phyloP scores from a whole-genome alignment of 768 basidiomycete genomes.

The Cystobasidium tubakii region DNA sequence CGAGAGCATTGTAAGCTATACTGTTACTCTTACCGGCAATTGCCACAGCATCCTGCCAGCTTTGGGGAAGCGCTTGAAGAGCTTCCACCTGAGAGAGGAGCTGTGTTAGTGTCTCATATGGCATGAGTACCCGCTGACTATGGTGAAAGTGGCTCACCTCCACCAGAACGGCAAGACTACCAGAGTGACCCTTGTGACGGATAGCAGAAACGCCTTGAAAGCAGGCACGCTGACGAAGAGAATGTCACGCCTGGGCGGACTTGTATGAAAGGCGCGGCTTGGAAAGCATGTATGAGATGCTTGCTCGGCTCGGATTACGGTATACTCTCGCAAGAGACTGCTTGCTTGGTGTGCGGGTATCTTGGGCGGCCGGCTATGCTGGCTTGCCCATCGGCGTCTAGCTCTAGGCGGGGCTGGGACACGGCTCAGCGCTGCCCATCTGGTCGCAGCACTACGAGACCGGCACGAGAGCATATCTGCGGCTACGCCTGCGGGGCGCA shows the following conservation, averaged over 20 bases:
- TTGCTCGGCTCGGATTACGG: not conserved
- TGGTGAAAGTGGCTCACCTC: slow-evolving; percentile 24
- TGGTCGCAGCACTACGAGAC: not conserved
- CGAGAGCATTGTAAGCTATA: not conserved
- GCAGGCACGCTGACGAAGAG: slow-evolving; percentile 53
- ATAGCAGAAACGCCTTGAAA: slow-evolving; percentile 51
- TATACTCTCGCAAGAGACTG: not conserved
- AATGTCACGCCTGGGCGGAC: slow-evolving; percentile 48
- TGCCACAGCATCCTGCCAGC: slow-evolving; percentile 50
- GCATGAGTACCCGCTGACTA: not conserved
- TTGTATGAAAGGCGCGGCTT: slow-evolving; percentile 47
- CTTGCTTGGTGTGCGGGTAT: not conserved
- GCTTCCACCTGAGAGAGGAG: slow-evolving; percentile 40
- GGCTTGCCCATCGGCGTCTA: not conserved
- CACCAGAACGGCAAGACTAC: slow-evolving; percentile 50
- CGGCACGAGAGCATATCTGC: not conserved
- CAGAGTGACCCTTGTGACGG: slow-evolving; percentile 48
- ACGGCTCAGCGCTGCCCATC: not conserved
- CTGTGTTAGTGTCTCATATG: too few relatives aligned
- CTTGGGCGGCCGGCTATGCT: not conserved
- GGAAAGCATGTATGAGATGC: not conserved
- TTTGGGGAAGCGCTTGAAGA: slow-evolving; percentile 51
- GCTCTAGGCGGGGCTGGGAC: not conserved
- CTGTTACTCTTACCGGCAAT: slow-evolving; percentile 50
- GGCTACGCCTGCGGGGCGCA: not conserved